A percentile compares a stretch with the other conserved stretches of the same genome.
Evolutionary conservation across 768 basidiomycete genomes (phyloP).

Genomic region (Hericium coralloides): DNA sequence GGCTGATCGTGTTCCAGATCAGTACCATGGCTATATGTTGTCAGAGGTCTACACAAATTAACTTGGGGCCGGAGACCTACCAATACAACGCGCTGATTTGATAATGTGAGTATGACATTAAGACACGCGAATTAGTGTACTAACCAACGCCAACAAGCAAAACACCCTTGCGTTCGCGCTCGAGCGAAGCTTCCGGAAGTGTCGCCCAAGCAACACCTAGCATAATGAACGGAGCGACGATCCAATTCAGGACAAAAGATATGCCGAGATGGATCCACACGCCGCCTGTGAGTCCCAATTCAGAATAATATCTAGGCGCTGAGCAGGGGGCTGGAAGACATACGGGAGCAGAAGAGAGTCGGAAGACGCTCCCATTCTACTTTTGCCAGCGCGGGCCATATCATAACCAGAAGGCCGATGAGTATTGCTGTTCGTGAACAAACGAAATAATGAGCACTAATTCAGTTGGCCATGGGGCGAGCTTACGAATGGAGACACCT

Average conservation of each 20-base stretch:
- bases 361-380: slow-evolving; percentile 72
- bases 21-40: slow-evolving; percentile 54
- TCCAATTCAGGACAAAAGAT: slow-evolving; percentile 71
- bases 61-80: background rate
- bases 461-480: background rate
- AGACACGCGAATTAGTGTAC: slow-evolving; percentile 31
- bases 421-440: slow-evolving; percentile 51
- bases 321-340: background rate
- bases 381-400: slow-evolving; percentile 77
- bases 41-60: slow-evolving; percentile 2
- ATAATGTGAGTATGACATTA: background rate
- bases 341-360: slow-evolving; percentile 36
- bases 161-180: slow-evolving; percentile 68
- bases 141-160: slow-evolving; percentile 75
- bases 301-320: background rate
- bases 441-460: background rate
- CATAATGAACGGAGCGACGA: slow-evolving; percentile 76
- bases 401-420: slow-evolving; percentile 77
- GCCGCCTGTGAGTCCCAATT: slow-evolving; percentile 2
- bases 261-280: slow-evolving; percentile 64
- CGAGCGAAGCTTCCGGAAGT: slow-evolving; percentile 66
- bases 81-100: background rate
- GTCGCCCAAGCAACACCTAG: slow-evolving; percentile 82
- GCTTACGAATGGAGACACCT: slow-evolving; percentile 73
- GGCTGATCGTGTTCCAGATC: slow-evolving; percentile 73